Evolutionary conservation across 1,284 basidiomycete genomes (phyloP), one percentile per base, ranked within the genome.

Genomic region (Pyrrhoderma lamaoense): DNA sequence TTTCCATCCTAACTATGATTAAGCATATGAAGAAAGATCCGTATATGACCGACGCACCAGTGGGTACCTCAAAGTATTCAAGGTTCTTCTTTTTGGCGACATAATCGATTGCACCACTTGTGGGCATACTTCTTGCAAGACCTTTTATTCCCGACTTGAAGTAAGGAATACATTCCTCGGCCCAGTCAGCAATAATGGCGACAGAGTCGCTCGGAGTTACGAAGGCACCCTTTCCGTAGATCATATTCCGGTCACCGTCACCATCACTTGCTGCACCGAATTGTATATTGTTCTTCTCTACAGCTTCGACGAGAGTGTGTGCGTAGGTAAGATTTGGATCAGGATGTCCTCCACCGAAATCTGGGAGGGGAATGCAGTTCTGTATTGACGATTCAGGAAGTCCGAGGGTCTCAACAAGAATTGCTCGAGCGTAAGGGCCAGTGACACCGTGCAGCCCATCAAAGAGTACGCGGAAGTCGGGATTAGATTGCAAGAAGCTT

Each of bases 251-350:
- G 70, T 99, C 95, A 40, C 95, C 95, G 64, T 99, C 95, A 45
- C 95, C 95, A 66, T 99, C 95, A 56, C 87, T 92, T 3, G 95
- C 95, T 34, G 96, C 96, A 55, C 95, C 95, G 63, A 99, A 99
- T 45, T 82, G 76, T 61, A 99, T 94, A 60, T 82, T 77, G 51
- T 90, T 77, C 63, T 75, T 75, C 70, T 99, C 94, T 37, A 98
- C 95, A 16, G 77, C 85, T 58, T 94, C 90, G 46, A 99, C 95
- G 51, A 99, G 84, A 23, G 85, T 79, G 71, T 94, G 91, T 8
- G 96, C 95, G 68, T 99, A 99, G 11, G 94, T 98, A 59, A 99
- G 72, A 75, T 99, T 99, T 35, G 95, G 95, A 68, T 99, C 95
- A 8, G 95, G 95, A 71, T 99, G 95, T 58, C 90, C 90, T 59